Evolutionary conservation across 805 yeast species (phyloP), one percentile per base, ranked within the genome.

Genomic region (Sugiyamaella lignohabitans): DNA sequence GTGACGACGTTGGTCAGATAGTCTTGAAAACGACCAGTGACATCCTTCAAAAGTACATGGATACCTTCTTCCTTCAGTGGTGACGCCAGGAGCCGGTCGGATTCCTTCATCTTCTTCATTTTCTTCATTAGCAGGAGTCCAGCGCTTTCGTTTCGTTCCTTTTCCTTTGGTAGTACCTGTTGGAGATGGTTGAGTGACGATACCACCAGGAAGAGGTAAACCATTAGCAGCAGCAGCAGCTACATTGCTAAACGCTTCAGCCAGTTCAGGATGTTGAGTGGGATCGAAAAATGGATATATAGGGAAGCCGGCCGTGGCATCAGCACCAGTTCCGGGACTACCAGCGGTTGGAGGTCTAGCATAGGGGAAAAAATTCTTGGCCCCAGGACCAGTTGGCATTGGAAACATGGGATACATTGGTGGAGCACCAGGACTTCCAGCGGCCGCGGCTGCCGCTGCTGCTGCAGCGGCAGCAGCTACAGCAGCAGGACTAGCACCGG

Each of bases 1-100:
- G 58, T 84, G 91, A 45, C 91, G 71, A 38, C 84, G 71, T 56
- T 81, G 73, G 60, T 84, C 91, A 43, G 84, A 76, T 45, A 76
- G 79, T 38, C 91, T 70, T 5, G 78, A 74, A 62, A 84, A 84
- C 1, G 87, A 70, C 89, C 91, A 83, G 19, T 64, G 68, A 63
- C 91, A 83, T 27, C 72, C 70, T 1, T 58, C 57, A 32, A 55
- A 57, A 1, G 67, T 52, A 52, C 74, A 69, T 16, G 56, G 54
- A 50, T 59, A 69, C 10, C 69, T 67, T 24, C 69, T 51, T 6
- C 58, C 61, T 6, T 50, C 42, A 5, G 59, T 43, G 3, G 52
- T 45, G 5, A 46, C 41, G 3, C 32, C 32, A 27, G 32, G 32
- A 27, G 32, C 32, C 8, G 32, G 32, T 8, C 32, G 32, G 50